phyloP scores from a whole-genome alignment of 2,329 filamentous ascomycete species.

The Tolypocladium ovalisporum region DNA sequence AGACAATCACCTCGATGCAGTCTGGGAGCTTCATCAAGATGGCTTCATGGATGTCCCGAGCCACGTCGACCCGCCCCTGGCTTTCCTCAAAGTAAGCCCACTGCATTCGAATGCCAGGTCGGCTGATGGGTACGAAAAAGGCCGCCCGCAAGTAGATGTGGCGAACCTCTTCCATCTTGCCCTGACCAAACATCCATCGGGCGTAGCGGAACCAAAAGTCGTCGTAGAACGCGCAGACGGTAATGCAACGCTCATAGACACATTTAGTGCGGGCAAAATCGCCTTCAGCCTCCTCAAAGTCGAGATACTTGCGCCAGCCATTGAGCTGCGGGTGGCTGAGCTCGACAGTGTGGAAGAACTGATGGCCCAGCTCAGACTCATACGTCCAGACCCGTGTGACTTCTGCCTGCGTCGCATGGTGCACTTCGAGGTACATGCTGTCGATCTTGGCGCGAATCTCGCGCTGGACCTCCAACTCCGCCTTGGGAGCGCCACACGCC shows the following conservation, averaged over 20 bases:
- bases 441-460: conserved; percentile 75
- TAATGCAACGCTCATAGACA: conserved; percentile 86
- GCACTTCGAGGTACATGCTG: conserved; percentile 68
- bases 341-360: conserved; percentile 94
- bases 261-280: conserved; percentile 66
- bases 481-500: conserved; percentile 38
- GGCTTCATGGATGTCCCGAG: conserved; percentile 73
- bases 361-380: conserved; percentile 87
- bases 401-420: conserved; percentile 72
- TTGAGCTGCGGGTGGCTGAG: conserved; percentile 73
- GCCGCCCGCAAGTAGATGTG: conserved; percentile 86
- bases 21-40: conserved; percentile 68
- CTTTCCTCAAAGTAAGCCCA: conserved; percentile 95
- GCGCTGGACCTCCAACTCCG: conserved; percentile 71
- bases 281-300: conserved; percentile 85
- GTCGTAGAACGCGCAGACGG: conserved; percentile 89
- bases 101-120: conserved; percentile 73
- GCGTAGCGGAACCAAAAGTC: conserved; percentile 98
- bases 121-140: conserved; percentile 80
- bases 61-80: conserved; percentile 62
- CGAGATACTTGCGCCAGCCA: conserved; percentile 94
- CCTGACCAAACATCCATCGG: conserved; percentile 79
- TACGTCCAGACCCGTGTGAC: conserved; percentile 91
- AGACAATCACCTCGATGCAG: conserved; percentile 78
- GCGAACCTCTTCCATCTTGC: conserved; percentile 80